Conservation (phyloP, 805 yeast genomes). For the Zygotorulaspora chibaensis region DNA sequence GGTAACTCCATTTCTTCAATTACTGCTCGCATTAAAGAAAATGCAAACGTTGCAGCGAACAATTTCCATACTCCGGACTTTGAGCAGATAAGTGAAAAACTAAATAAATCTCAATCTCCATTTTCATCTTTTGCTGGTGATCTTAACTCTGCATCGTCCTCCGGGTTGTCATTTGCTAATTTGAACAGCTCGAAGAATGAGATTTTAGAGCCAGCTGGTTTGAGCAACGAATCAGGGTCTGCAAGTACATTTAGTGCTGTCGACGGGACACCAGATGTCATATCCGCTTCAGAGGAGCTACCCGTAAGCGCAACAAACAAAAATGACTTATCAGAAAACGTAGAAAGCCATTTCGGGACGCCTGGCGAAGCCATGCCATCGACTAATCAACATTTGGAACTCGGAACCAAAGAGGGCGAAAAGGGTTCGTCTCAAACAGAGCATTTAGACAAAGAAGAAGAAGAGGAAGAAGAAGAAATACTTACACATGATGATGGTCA, state of each 20-base stretch:
- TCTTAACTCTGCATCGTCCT: slow-evolving; percentile 15
- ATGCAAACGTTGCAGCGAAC: slow-evolving; percentile 21
- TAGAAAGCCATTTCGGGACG: too few relatives aligned
- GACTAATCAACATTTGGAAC: too few relatives aligned
- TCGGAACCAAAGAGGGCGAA: too few relatives aligned
- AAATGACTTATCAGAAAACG: too few relatives aligned
- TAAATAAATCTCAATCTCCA: slow-evolving; percentile 18
- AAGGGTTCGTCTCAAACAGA: too few relatives aligned
- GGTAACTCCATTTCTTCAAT: slow-evolving; percentile 20
- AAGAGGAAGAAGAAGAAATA: too few relatives aligned
- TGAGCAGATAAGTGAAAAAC: neutral
- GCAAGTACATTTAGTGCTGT: neutral
- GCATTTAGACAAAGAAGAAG: slow-evolving; percentile 1
- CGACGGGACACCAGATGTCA: neutral
- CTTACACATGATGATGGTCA: slow-evolving; percentile 1
- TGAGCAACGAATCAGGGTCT: neutral
- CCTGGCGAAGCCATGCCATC: too few relatives aligned
- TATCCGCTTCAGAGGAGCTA: too few relatives aligned
- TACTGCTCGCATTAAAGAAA: slow-evolving; percentile 28
- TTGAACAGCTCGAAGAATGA: slow-evolving; percentile 1
- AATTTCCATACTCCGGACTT: slow-evolving; percentile 5
- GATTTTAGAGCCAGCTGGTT: neutral
- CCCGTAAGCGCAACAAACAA: too few relatives aligned
- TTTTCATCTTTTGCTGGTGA: slow-evolving; percentile 26
- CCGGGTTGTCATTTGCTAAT: slow-evolving; percentile 17